Evolutionary conservation across 257 asterid genomes (phyloP).

Genomic region (Penstemon newberryi): DNA sequence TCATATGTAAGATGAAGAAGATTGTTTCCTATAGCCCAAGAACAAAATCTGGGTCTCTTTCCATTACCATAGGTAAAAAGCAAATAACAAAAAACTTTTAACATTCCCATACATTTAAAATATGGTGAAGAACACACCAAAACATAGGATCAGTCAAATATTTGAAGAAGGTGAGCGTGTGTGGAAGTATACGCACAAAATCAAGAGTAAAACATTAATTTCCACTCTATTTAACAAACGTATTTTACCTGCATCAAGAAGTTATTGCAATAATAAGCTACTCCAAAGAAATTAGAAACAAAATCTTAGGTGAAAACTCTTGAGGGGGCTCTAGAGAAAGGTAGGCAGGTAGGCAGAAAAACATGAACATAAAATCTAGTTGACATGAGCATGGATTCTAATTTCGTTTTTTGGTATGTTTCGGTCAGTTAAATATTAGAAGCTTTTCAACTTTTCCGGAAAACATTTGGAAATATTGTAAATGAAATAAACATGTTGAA

Average conservation of each 20-base stretch:
- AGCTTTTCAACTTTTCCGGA: no score
- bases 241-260: not conserved
- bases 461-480: no score
- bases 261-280: not conserved
- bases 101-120: not conserved
- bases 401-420: no score
- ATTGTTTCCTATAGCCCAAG: constrained; percentile 14
- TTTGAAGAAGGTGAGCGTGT: not conserved
- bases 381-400: not conserved
- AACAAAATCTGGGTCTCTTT: constrained; percentile 2
- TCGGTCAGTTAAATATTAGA: no score
- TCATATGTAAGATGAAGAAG: constrained; percentile 14
- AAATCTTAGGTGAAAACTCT: not conserved
- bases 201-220: not conserved
- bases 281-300: not conserved
- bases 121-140: not conserved
- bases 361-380: not conserved
- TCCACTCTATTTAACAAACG: not conserved
- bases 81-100: not conserved
- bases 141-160: not conserved
- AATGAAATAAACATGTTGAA: no score
- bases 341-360: not conserved
- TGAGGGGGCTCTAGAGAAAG: not conserved
- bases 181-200: not conserved
- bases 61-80: constrained; percentile 7